A percentile compares a stretch with the other conserved stretches of the same genome.
These are phyloP conservation scores for Hypoxylon sp. DNA, from an alignment of 2,329 filamentous ascomycete species.

Conservation along the genomic window DNA sequence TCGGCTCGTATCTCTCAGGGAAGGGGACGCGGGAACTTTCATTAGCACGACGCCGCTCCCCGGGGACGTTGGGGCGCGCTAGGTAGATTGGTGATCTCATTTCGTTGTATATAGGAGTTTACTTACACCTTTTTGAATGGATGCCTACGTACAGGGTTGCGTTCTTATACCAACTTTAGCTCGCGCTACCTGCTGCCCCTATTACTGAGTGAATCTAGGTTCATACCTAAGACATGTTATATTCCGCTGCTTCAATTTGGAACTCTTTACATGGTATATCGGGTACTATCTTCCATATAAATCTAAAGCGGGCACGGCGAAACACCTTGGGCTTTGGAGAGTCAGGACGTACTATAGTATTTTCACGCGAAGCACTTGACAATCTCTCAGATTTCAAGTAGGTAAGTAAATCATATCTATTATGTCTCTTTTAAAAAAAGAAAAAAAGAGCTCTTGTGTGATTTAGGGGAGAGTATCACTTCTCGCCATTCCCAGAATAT, in stretches of 20 bases:
- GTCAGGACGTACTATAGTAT: too few species aligned
- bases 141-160: constrained; percentile 14
- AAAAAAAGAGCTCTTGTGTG: too few species aligned
- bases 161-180: not conserved
- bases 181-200: not conserved
- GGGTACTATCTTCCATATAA: too few species aligned
- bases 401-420: too few species aligned
- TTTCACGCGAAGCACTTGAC: too few species aligned
- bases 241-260: not conserved
- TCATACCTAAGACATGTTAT: not conserved
- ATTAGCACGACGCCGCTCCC: not conserved
- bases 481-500: too few species aligned
- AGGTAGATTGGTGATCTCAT: constrained; percentile 17
- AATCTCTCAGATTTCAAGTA: too few species aligned
- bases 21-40: constrained; percentile 10
- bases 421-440: too few species aligned
- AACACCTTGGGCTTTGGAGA: too few species aligned
- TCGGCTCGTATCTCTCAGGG: constrained; percentile 14
- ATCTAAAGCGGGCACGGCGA: too few species aligned
- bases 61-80: constrained; percentile 12
- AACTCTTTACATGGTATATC: not conserved
- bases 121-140: constrained; percentile 15
- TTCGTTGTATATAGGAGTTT: constrained; percentile 25
- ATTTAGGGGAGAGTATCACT: too few species aligned
- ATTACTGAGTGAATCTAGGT: not conserved